Evolutionary conservation across 768 basidiomycete species (phyloP), one percentile per base, ranked within the genome.

Genomic region (Kwoniella heveanensis): DNA sequence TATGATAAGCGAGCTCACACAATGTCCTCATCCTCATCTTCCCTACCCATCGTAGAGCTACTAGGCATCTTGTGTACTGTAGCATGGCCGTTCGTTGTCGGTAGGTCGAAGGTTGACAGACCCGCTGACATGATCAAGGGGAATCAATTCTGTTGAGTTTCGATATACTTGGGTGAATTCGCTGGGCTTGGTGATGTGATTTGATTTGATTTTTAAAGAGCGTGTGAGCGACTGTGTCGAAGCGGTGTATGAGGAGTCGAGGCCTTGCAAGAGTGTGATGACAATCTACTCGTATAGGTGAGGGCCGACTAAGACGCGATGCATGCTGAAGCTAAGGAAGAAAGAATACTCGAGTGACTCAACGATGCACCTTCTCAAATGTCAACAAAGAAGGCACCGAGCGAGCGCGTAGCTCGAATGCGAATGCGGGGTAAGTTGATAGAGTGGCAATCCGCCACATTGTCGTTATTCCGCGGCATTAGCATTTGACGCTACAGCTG

Each of bases 11-110:
- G 19, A 19, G 69, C 76, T 50, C 65, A 77, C 76, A 24, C 63
- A 48, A 65, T 54, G 29, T 74, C 67, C 30, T 72, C 72, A 24
- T 74, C 72, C 25, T 70, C 69, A 37, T 56, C 52, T 2, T 74
- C 71, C 54, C 57, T n/a, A 1, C 70, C 65, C 25, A 73, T 60
- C 8, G 62, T 69, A 24, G 71, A 58, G 26, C 39, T 69, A 48
- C 66, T 71, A 0, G 74, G 59, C 65, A 70, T 64, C 54, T 70
- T 73, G 47, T 71, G 69, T 9, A 73, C 55, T 19, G 52, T 52
- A 0, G 54, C 47, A 26, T 55, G 51, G 4, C 66, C 68, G 32
- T 67, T 62, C 27, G 37, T 17, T 9, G 54, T 25, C 15, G 59
- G 54, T 15, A 57, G n/a, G 26, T 61, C 54, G 6, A 61, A 32